phyloP scores from a whole-genome alignment of 2,329 filamentous ascomycete genomes.

The Aspergillus sclerotialis region DNA sequence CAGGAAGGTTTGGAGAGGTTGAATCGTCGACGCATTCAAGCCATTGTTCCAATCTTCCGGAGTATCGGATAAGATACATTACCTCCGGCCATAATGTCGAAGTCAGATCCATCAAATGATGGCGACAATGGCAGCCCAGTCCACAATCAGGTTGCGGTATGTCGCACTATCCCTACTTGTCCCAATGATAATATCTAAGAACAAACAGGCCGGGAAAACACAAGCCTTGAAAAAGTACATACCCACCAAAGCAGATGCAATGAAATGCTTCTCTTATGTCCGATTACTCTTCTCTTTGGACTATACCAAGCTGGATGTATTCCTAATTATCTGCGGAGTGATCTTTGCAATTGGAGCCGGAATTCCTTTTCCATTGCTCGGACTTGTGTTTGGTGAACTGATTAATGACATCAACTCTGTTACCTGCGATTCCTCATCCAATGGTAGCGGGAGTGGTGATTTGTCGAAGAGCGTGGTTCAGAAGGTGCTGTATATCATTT shows the following conservation, averaged over 20 bases:
- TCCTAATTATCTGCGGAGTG: constrained; percentile 20
- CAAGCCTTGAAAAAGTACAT: constrained; percentile 8
- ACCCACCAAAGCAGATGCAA: constrained; percentile 13
- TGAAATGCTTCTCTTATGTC: constrained; percentile 16
- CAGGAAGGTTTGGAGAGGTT: too few species aligned
- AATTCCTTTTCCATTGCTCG: constrained; percentile 32
- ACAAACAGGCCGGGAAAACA: not conserved
- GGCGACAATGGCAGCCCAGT: constrained; percentile 1
- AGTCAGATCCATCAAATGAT: not conserved
- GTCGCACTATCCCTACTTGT: not conserved
- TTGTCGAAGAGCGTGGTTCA: constrained; percentile 18
- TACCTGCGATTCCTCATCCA: constrained; percentile 14
- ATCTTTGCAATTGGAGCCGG: constrained; percentile 29
- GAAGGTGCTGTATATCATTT: constrained; percentile 56
- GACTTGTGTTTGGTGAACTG: constrained; percentile 34
- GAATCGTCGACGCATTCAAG: too few species aligned
- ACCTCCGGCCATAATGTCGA: constrained; percentile 4
- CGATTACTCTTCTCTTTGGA: constrained; percentile 20
- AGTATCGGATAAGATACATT: too few species aligned
- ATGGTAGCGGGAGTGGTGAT: constrained; percentile 2
- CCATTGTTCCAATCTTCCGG: too few species aligned
- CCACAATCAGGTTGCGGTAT: not conserved
- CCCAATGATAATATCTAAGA: not conserved
- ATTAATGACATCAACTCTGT: constrained; percentile 31
- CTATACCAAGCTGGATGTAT: constrained; percentile 20